Percentiles rank a stretch among this genome's conserved stretches.
These are phyloP conservation scores for Aspergillus fischeri DNA, from an alignment of 2,329 filamentous ascomycete species.

Conservation along the genomic window DNA sequence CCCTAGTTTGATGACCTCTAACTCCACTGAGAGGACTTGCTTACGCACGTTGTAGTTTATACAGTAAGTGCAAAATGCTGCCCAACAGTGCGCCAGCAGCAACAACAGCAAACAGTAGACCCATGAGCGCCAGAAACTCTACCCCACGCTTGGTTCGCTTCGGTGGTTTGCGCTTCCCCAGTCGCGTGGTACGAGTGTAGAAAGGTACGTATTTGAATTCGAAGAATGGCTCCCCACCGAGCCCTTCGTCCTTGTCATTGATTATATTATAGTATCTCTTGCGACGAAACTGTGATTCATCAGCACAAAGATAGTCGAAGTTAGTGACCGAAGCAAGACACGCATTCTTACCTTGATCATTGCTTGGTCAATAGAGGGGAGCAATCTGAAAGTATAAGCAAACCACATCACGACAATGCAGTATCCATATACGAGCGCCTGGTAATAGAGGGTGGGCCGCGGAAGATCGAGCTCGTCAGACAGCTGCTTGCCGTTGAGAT, in stretches of 20 bases:
- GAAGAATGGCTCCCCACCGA: constrained; percentile 62
- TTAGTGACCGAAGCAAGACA: not conserved
- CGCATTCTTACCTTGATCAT: constrained; percentile 47
- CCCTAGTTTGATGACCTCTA: not conserved
- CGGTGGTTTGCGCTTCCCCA: constrained; percentile 21
- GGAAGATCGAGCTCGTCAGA: constrained; percentile 57
- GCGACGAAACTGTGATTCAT: constrained; percentile 35
- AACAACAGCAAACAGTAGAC: constrained; percentile 20
- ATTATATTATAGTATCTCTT: constrained; percentile 57
- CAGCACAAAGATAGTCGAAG: not conserved
- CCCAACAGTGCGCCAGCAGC: constrained; percentile 4
- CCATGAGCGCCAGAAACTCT: constrained; percentile 23
- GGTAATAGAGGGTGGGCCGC: constrained; percentile 55
- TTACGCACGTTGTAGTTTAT: not conserved
- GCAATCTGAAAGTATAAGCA: constrained; percentile 44
- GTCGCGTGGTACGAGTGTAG: constrained; percentile 21
- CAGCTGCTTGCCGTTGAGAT: constrained; percentile 65
- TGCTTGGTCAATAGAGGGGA: constrained; percentile 47
- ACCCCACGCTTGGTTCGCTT: constrained; percentile 21
- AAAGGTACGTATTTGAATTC: constrained; percentile 60
- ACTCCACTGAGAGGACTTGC: not conserved
- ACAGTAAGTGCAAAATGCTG: not conserved
- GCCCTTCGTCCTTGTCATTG: constrained; percentile 60
- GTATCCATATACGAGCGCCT: constrained; percentile 58
- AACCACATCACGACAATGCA: constrained; percentile 60